A percentile compares a stretch with the other conserved stretches of the same genome.
Evolutionary conservation across 441 rosid species (phyloP).

Genomic region (Gossypium gossypioides): DNA sequence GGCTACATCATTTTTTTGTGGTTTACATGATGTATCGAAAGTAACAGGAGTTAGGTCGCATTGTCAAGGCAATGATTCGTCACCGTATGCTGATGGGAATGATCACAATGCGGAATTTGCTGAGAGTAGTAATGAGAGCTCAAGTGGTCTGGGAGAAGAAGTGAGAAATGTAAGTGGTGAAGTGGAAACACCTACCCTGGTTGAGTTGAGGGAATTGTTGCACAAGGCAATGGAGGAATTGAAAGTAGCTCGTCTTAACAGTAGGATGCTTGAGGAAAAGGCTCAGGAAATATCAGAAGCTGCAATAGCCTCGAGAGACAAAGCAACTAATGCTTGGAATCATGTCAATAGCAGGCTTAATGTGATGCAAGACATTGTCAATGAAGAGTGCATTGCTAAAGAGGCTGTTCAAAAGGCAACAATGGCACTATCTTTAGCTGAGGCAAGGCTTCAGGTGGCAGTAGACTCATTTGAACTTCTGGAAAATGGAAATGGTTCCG

Average conservation of each 20-base stretch:
- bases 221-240: conserved; percentile 54
- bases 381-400: conserved; percentile 54
- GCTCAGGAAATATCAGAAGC: conserved; percentile 79
- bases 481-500: background rate
- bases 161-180: conserved; percentile 31
- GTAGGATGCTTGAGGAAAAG: conserved; percentile 76
- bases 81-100: conserved; percentile 46
- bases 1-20: conserved; percentile 21
- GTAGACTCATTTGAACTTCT: background rate
- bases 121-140: conserved; percentile 28
- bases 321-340: conserved; percentile 55
- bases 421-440: conserved; percentile 71
- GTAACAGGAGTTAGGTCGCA: conserved; percentile 23
- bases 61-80: conserved; percentile 67
- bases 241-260: conserved; percentile 69
- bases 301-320: conserved; percentile 79
- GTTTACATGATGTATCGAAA: conserved; percentile 21
- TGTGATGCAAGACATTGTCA: conserved; percentile 45
- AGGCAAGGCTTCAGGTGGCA: conserved; percentile 38
- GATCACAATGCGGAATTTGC: conserved; percentile 35
- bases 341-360: conserved; percentile 50
- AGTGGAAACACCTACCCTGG: conserved; percentile 29
- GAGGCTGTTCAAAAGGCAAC: conserved; percentile 73
- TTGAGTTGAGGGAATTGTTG: conserved; percentile 53
- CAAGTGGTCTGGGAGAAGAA: conserved; percentile 18